A percentile compares a stretch with the other conserved stretches of the same genome.
Evolutionary conservation across 2,329 filamentous ascomycete genomes (phyloP).

Genomic region (Scopulariopsis brevicaulis): DNA sequence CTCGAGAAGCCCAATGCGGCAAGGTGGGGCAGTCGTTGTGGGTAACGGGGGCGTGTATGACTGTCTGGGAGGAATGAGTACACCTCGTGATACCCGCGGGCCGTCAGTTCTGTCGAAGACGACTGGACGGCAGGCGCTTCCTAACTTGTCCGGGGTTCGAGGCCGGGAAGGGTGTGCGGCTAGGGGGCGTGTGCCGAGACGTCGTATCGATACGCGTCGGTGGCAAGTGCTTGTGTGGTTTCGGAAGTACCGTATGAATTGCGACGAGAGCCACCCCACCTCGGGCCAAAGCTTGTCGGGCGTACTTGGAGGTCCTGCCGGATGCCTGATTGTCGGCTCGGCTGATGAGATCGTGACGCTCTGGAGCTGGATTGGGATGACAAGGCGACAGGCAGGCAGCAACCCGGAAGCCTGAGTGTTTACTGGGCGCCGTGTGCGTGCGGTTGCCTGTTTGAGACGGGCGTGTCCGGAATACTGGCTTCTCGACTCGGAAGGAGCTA

Average conservation of each 20-base stretch:
- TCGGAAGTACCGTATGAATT: background rate
- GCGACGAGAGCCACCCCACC: background rate
- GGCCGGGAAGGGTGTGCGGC: background rate
- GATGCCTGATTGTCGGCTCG: background rate
- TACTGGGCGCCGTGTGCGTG: background rate
- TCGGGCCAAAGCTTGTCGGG: background rate
- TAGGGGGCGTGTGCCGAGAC: background rate
- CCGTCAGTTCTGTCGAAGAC: background rate
- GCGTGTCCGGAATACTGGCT: background rate
- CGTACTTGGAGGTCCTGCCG: background rate
- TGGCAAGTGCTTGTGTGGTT: background rate
- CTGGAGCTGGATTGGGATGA: background rate
- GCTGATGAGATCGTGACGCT: background rate
- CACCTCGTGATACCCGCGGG: background rate
- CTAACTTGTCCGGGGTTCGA: constrained; percentile 2
- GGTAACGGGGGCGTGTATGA: background rate
- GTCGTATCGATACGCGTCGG: background rate
- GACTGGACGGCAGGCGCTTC: background rate
- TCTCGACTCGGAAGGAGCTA: background rate
- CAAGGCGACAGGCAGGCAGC: background rate
- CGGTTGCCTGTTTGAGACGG: background rate
- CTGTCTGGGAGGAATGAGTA: background rate
- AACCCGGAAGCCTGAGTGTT: background rate
- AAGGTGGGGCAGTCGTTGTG: background rate
- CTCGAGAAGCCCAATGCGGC: background rate